Evolutionary conservation across 2,329 filamentous ascomycete species (phyloP), one percentile per base, ranked within the genome.

Genomic region (Penicillium sp.): DNA sequence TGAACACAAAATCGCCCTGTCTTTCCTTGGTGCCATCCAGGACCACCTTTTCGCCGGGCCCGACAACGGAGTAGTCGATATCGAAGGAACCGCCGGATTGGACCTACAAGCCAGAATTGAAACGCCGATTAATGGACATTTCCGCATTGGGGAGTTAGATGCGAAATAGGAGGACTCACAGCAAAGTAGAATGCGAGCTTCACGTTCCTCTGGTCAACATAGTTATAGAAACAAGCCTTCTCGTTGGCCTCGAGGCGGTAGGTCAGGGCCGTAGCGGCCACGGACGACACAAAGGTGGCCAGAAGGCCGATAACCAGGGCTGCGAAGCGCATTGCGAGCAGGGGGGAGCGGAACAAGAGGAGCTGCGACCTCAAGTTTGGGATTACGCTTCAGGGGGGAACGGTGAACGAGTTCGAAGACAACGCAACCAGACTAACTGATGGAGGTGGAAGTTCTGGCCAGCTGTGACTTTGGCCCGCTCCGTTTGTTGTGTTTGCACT

Each of bases 141-240:
- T n/a, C n/a, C n/a, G n/a, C n/a, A n/a, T n/a, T n/a, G n/a, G n/a
- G n/a, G n/a, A n/a, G n/a, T n/a, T n/a, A n/a, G n/a, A n/a, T n/a
- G n/a, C n/a, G n/a, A n/a, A n/a, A n/a, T n/a, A n/a, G n/a, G n/a
- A 22, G 52, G 46, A 74, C 85, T 59, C 75, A 98, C 93, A 53
- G 93, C 94, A 73, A 98, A 98, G 76, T 98, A 98, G 68, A 98
- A 98, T 43, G 93, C 90, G 60, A 98, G 78, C 80, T 98, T 98
- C 63, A 87, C 82, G 61, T 84, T 84, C 68, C 81, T 79, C 67
- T 86, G 81, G 57, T 89, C 82, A 48, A 91, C 84, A 59, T 82
- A 75, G 50, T 87, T 81, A 70, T 87, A 96, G 81, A 98, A 98
- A 77, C 93, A 98, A 53, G 93, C 88, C 72, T 87, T 89, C 77